A percentile compares a stretch with the other conserved stretches of the same genome.
Evolutionary conservation across 306 rosid species (phyloP).

Genomic region (Astragalus membranaceus): DNA sequence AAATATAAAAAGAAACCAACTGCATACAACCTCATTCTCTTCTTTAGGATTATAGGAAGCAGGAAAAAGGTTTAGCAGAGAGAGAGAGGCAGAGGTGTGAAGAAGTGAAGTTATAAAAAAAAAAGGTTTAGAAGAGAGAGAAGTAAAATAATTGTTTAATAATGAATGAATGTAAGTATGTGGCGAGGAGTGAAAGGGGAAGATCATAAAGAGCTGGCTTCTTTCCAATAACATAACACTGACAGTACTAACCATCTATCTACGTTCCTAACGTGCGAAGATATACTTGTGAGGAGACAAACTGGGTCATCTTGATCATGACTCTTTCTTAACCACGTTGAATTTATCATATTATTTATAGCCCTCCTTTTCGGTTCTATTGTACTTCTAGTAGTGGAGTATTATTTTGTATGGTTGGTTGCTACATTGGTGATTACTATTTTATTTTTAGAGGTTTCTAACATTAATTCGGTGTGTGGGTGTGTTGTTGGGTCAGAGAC

Average conservation of each 20-base stretch:
- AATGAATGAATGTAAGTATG: not conserved
- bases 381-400: no score
- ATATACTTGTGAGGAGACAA: slow-evolving; percentile 70
- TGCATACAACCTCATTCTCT: not conserved
- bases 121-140: not conserved
- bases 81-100: no score
- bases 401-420: no score
- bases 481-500: not conserved
- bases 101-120: no score
- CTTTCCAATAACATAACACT: not conserved
- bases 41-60: not conserved
- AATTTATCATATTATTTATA: no score
- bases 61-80: not conserved
- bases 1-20: not conserved
- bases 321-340: not conserved
- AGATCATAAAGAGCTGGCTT: slow-evolving; percentile 18
- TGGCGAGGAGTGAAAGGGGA: not conserved
- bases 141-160: not conserved
- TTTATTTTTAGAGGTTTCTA: no score
- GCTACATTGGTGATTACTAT: no score
- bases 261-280: slow-evolving; percentile 66
- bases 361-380: no score
- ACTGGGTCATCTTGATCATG: slow-evolving; percentile 52
- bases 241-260: not conserved
- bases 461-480: not conserved